phyloP scores from a whole-genome alignment of 179 eudicot genomes.

The Nepenthes alata region DNA sequence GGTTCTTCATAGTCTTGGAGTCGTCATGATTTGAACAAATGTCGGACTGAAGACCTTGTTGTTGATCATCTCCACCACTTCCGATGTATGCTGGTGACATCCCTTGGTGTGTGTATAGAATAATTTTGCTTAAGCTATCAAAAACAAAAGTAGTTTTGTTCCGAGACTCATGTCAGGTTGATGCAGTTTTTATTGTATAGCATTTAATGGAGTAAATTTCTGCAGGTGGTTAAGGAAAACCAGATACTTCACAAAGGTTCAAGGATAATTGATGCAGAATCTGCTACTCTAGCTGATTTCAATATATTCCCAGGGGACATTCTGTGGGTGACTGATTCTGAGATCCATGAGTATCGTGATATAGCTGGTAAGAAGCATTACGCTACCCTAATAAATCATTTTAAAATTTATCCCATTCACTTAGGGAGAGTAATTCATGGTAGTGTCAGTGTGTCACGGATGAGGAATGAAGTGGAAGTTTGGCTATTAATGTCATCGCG shows the following conservation, averaged over 20 bases:
- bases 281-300: conserved; percentile 69
- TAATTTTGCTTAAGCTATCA: no score
- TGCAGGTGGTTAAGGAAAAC: conserved; percentile 97
- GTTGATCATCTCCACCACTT: no score
- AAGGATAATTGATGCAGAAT: conserved; percentile 64
- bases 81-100: no score
- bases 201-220: conserved; percentile 3
- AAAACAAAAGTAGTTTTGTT: neutral
- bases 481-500: neutral
- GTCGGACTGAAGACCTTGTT: no score
- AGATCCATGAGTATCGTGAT: conserved; percentile 88
- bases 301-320: conserved; percentile 80
- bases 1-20: no score
- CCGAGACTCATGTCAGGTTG: neutral
- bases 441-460: neutral
- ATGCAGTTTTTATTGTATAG: neutral
- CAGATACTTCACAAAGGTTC: conserved; percentile 86
- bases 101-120: no score
- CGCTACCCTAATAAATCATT: conserved; percentile 1
- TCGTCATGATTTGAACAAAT: no score
- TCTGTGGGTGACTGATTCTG: conserved; percentile 92
- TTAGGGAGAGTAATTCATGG: neutral
- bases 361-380: conserved; percentile 64
- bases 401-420: neutral
- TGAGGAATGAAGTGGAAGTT: neutral